These are phyloP conservation scores for Mycosphaerelloides madeirae DNA, from an alignment of 2,329 filamentous ascomycete species.

Conservation along the genomic window DNA sequence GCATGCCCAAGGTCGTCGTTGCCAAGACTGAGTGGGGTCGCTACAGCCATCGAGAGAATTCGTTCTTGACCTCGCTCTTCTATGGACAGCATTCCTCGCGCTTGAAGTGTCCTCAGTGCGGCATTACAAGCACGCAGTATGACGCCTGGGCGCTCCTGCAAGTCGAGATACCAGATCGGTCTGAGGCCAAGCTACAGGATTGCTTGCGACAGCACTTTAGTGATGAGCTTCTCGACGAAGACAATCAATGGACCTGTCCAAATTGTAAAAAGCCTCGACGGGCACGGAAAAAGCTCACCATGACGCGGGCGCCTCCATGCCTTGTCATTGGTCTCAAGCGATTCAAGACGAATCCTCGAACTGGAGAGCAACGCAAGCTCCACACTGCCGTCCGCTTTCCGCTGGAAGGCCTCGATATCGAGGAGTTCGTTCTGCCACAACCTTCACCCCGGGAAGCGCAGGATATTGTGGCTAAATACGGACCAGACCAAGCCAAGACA, in stretches of 20 bases:
- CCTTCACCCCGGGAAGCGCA: conserved; percentile 32
- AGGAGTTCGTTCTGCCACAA: conserved; percentile 54
- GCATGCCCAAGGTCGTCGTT: conserved; percentile 58
- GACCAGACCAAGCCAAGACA: conserved; percentile 32
- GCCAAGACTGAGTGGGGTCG: conserved; percentile 69
- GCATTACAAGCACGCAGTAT: conserved; percentile 61
- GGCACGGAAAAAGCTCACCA: conserved; percentile 65
- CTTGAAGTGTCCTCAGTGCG: conserved; percentile 58
- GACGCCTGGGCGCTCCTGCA: conserved; percentile 68
- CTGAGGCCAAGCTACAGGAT: conserved; percentile 58
- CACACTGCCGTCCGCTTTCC: conserved; percentile 71
- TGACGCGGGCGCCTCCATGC: conserved; percentile 74
- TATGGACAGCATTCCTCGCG: conserved; percentile 64
- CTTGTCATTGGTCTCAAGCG: conserved; percentile 74
- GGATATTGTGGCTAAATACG: conserved; percentile 29
- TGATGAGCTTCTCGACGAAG: conserved; percentile 62
- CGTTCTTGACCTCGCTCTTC: conserved; percentile 75
- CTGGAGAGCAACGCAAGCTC: conserved; percentile 60
- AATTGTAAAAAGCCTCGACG: conserved; percentile 64
- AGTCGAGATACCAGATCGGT: conserved; percentile 62
- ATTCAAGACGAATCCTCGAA: conserved; percentile 53
- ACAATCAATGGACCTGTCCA: conserved; percentile 68
- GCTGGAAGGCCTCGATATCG: conserved; percentile 62
- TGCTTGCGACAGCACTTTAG: conserved; percentile 67
- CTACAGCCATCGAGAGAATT: conserved; percentile 68